Evolutionary conservation across 2,329 filamentous ascomycete species (phyloP), one percentile per base, ranked within the genome.

Genomic region (Leptodontidium sp.): DNA sequence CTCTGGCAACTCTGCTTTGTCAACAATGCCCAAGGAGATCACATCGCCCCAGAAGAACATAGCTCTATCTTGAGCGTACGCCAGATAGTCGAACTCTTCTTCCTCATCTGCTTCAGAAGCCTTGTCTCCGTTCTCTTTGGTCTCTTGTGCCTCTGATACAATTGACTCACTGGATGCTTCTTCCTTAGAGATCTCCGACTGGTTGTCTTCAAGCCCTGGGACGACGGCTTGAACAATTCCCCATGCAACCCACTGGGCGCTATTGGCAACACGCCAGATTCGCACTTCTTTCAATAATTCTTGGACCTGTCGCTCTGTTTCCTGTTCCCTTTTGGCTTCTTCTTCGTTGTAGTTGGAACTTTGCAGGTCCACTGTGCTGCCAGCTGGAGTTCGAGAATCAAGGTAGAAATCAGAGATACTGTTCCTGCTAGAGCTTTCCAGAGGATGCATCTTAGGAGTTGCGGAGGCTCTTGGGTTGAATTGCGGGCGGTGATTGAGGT

Each of bases 41-140:
- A 93, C 90, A 81, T 99, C 96, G 1, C 94, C 94, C 92, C 95
- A 97, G 82, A 99, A 96, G 81, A 98, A 96, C 82, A 96, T 85
- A 0, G 93, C 94, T 15, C 96, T 86, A 73, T 98, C 93, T 80
- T 97, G 93, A 8, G 96, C 90, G 81, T 98, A 99, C 12, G 87
- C 88, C 29, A 99, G 84, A 79, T 98, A 99, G 80, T 99, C 94
- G 77, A 98, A 99, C 76, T 93, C 92, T 43, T 87, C 88, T 61
- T 78, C 76, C 14, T 76, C 75, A 50, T 70, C 74, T 32, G 70
- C 75, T 49, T 71, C 76, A 32, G 63, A 64, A 50, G 72, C 70
- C 32, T 70, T 71, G 1, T 32, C 57, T 2, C 24, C 66, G 47
- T 71, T 69, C 26, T 70, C 70, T 1, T 29, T 53, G 1, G 17